Evolutionary conservation across 352 stramenopile genomes (phyloP).

Genomic region (Phytopythium chamaehyphon): DNA sequence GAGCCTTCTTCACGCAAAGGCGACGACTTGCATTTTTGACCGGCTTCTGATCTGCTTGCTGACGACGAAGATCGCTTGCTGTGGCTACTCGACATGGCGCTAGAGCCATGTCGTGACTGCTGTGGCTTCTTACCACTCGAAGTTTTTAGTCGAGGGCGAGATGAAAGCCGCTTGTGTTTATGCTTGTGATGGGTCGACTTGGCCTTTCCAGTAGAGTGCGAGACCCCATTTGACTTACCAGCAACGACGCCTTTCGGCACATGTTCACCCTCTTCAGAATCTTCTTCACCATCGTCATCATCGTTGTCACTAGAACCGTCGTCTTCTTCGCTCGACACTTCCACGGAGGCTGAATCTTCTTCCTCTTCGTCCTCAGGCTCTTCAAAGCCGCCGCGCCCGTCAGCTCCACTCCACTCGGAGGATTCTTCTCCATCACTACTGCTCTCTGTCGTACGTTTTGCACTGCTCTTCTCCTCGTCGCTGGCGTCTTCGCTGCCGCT

Average conservation of each 20-base stretch:
- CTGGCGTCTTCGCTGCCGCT: slow-evolving; percentile 13
- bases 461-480: slow-evolving; percentile 6
- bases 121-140: slow-evolving; percentile 3
- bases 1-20: too few relatives aligned
- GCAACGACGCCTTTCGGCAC: slow-evolving; percentile 4
- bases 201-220: slow-evolving; percentile 2
- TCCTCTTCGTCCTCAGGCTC: slow-evolving; percentile 19
- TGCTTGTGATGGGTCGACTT: slow-evolving; percentile 5
- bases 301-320: slow-evolving; percentile 10
- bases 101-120: not conserved
- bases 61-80: too few relatives aligned
- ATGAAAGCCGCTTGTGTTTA: slow-evolving; percentile 2
- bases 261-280: slow-evolving; percentile 6
- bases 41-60: slow-evolving; percentile 1
- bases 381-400: slow-evolving; percentile 11
- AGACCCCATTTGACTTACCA: not conserved
- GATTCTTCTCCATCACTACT: slow-evolving; percentile 2
- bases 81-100: too few relatives aligned
- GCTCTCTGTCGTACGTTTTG: slow-evolving; percentile 7
- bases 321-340: slow-evolving; percentile 6
- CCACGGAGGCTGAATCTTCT: not conserved
- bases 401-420: slow-evolving; percentile 14
- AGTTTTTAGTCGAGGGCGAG: not conserved
- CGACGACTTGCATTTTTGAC: slow-evolving; percentile 7
- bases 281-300: slow-evolving; percentile 9